Evolutionary conservation across 2,329 filamentous ascomycete species (phyloP), one percentile per base, ranked within the genome.

Genomic region (Lachnellula cervina): DNA sequence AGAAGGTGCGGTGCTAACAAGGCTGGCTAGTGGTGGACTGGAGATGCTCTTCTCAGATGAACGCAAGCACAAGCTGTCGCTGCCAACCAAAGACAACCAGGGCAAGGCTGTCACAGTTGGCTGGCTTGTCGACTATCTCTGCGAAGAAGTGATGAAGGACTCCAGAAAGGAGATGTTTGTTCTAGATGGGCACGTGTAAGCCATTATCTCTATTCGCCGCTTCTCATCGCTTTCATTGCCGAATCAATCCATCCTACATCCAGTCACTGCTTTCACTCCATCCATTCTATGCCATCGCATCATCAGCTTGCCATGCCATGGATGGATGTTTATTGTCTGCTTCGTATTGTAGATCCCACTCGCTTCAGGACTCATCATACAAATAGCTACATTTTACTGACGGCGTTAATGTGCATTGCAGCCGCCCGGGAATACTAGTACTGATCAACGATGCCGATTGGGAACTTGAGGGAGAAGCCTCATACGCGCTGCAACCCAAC

Each of bases 381-480:
- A 32, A 32, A 32, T 9, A 32, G 28, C 28, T 11, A 11, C 8
- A 32, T 7, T 40, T 57, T 42, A 59, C 59, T 64, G 54, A 66
- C 59, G 57, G 65, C 64, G 58, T 46, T 23, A 66, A 69, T 51
- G 66, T 62, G 58, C 64, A 51, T 51, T 55, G 32, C 47, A 97
- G 93, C 58, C 91, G 94, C 52, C 94, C 94, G 5, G 94, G 94
- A 2, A 96, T 99, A 71, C 82, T 99, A 44, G 93, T 97, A 28
- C 80, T 99, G 55, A 96, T 99, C 72, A 99, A 99, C 70, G 94
- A 99, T 66, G 90, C 91, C 25, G 94, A 99, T 72, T 99, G 94
- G 94, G 94, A 97, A 72, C 82, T 99, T 13, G 94, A 97, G 73
- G 94, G 92, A 17, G 93, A 97, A 73, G 91, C 94, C 69, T 81